A percentile compares a stretch with the other conserved stretches of the same genome.
phyloP scores from a whole-genome alignment of 176 grass and related monocot genomes.

The Aegilops umbellulata region DNA sequence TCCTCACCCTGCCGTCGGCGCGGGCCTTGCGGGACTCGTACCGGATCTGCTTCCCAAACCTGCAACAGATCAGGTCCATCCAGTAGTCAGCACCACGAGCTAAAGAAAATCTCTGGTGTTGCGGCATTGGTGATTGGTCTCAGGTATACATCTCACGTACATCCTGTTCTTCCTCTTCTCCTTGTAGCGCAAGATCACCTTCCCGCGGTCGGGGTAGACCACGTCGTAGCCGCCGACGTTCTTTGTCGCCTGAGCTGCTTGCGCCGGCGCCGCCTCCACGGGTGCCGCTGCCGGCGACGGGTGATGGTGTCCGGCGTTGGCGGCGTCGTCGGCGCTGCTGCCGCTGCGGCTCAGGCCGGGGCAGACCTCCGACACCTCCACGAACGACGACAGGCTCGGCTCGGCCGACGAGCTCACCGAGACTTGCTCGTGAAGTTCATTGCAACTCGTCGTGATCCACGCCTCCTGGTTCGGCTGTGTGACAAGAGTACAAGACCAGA shows the following conservation, averaged over 20 bases:
- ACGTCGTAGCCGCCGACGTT: slow-evolving; percentile 41
- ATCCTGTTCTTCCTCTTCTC: slow-evolving; percentile 95
- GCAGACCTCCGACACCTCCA: slow-evolving; percentile 45
- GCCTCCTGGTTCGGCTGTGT: no score
- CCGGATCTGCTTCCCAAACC: slow-evolving; percentile 82
- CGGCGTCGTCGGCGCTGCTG: background rate
- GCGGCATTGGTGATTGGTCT: no score
- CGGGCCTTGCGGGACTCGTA: slow-evolving; percentile 89
- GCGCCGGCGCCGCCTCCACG: background rate
- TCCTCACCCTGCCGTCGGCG: slow-evolving; percentile 67
- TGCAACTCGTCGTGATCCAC: slow-evolving; percentile 19
- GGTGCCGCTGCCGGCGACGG: background rate
- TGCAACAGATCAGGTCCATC: background rate
- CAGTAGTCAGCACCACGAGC: no score
- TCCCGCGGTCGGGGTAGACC: slow-evolving; percentile 53
- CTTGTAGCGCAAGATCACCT: slow-evolving; percentile 79
- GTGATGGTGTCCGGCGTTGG: background rate
- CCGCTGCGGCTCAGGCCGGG: slow-evolving; percentile 21
- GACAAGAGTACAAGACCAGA: no score
- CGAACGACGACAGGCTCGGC: slow-evolving; percentile 40
- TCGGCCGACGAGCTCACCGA: slow-evolving; percentile 32
- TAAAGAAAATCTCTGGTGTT: no score
- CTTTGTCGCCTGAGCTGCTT: slow-evolving; percentile 18
- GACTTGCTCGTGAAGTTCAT: background rate
- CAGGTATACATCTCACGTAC: background rate